Evolutionary conservation across 192 early-diverging fungal genomes (phyloP).

Genomic region (Coemansia sp.): DNA sequence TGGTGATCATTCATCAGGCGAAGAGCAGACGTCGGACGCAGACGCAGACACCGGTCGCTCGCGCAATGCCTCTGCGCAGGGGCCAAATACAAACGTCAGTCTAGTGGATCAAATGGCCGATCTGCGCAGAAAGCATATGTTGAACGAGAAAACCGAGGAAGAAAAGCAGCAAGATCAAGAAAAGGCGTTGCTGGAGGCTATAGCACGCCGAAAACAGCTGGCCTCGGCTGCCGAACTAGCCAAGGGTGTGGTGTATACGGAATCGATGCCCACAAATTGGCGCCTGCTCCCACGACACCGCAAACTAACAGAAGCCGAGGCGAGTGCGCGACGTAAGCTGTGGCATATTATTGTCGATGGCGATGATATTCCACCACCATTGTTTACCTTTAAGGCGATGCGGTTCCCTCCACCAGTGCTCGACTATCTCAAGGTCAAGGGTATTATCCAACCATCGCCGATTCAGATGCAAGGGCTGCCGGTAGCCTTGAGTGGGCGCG

Average conservation of each 20-base stretch:
- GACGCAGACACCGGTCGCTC: constrained; percentile 3
- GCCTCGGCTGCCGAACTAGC: constrained; percentile 86
- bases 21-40: not conserved
- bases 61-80: constrained; percentile 18
- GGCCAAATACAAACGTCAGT: constrained; percentile 66
- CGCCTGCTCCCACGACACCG: constrained; percentile 73
- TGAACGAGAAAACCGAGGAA: constrained; percentile 72
- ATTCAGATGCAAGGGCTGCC: constrained; percentile 99
- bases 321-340: constrained; percentile 68
- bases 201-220: constrained; percentile 75
- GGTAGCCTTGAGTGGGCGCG: constrained; percentile 83
- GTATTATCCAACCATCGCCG: constrained; percentile 87
- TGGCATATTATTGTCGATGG: constrained; percentile 92
- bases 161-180: constrained; percentile 85
- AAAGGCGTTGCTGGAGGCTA: constrained; percentile 77
- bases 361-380: constrained; percentile 79
- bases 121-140: constrained; percentile 63
- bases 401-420: constrained; percentile 79
- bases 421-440: constrained; percentile 75
- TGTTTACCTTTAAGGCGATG: constrained; percentile 85
- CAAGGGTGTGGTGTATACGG: constrained; percentile 81
- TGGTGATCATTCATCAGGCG: constrained; percentile 6
- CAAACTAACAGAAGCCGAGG: constrained; percentile 56
- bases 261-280: constrained; percentile 88
- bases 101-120: constrained; percentile 87